These are phyloP conservation scores for Clitocybe nebularis DNA, from an alignment of 1,284 basidiomycete species.

Conservation along the genomic window DNA sequence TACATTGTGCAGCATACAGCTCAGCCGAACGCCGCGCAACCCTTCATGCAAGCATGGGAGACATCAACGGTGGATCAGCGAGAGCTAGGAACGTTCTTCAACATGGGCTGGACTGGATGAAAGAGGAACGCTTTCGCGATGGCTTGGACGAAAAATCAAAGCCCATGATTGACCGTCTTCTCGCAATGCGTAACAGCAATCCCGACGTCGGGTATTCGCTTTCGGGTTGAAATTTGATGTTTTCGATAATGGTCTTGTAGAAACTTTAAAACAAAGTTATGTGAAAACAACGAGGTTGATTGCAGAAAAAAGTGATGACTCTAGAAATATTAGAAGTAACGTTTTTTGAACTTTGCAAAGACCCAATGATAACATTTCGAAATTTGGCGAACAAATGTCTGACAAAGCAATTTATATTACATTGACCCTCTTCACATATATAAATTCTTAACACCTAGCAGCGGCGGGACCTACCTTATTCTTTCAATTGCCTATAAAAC, in stretches of 20 bases:
- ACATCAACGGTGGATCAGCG: slow-evolving; percentile 54
- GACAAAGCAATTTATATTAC: too few species aligned
- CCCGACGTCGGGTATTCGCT: slow-evolving; percentile 53
- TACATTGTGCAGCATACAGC: slow-evolving; percentile 72
- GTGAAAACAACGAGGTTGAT: too few species aligned
- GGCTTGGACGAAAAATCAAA: slow-evolving; percentile 45
- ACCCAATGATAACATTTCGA: too few species aligned
- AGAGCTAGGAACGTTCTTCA: slow-evolving; percentile 80
- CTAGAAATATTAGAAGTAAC: too few species aligned
- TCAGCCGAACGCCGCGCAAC: slow-evolving; percentile 56
- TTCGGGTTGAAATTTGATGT: slow-evolving; percentile 14
- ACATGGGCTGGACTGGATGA: slow-evolving; percentile 77
- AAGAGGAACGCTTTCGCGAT: slow-evolving; percentile 48
- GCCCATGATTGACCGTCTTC: slow-evolving; percentile 59
- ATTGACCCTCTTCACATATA: too few species aligned
- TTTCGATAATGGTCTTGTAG: too few species aligned
- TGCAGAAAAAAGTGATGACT: too few species aligned
- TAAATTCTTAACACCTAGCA: too few species aligned
- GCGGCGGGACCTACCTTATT: neutral
- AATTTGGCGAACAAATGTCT: too few species aligned
- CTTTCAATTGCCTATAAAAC: slow-evolving; percentile 9
- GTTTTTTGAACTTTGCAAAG: too few species aligned
- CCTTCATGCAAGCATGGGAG: slow-evolving; percentile 73
- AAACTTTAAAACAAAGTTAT: too few species aligned
- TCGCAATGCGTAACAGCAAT: slow-evolving; percentile 50